Evolutionary conservation across 2,329 filamentous ascomycete species (phyloP), one percentile per base, ranked within the genome.

Genomic region (Pseudogymnoascus pannorum): DNA sequence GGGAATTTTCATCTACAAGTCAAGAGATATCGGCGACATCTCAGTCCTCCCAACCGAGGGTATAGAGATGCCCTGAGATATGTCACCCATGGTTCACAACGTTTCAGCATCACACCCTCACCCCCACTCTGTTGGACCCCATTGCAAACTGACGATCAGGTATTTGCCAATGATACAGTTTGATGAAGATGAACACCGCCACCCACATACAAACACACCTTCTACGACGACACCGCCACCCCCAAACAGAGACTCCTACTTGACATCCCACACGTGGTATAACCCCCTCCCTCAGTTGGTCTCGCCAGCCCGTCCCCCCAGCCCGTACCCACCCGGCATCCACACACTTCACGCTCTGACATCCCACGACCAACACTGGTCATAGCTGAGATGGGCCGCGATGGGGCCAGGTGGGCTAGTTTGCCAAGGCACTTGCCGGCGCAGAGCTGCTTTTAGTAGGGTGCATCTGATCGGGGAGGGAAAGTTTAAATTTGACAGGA

Each of bases 401-500:
- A 38, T 38, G 5, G 36, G 36, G 36, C 29, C 29, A 31, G 29
- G 29, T 31, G 29, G 29, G 5, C 29, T 31, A n/a, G n/a, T n/a
- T n/a, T n/a, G n/a, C n/a, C n/a, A n/a, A n/a, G n/a, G n/a, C 29
- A 31, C 26, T 29, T 24, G 11, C 20, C 40, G 20, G 20, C 26
- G 26, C 26, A 31, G 8, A 54, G n/a, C 7, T 29, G 24, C 2
- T 16, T 42, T 26, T 48, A 48, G 42, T 31, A 12, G n/a, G 44
- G 48, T 18, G n/a, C 26, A 54, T 54, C 24, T 54, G 48, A 54
- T 54, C 26, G 48, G 48, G 16, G 48, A 31, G 9, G 9, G n/a
- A 54, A 54, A 54, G 26, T 31, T 54, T 54, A 54, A 54, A 14
- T 54, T 54, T 54, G 48, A 54, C 48, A 54, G 48, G 48, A 54